These are phyloP conservation scores for Moesziomyces parantarcticus DNA, from an alignment of 1,284 basidiomycete genomes.

Conservation along the genomic window DNA sequence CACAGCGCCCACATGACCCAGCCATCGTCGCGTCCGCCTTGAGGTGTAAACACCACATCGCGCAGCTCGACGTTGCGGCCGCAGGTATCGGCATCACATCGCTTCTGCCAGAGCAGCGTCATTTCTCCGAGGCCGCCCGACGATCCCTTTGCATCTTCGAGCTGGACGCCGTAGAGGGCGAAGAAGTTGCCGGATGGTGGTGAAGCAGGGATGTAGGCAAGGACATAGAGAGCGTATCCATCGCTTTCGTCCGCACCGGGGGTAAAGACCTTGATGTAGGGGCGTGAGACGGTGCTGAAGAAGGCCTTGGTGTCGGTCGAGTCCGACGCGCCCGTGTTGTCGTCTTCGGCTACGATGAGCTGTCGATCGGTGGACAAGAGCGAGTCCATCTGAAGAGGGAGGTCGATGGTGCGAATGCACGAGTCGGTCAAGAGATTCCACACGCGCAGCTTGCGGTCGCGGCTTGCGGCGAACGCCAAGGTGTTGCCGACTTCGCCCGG, in stretches of 20 bases:
- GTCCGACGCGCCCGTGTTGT: constrained; percentile 1
- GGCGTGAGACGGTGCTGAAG: constrained; percentile 40
- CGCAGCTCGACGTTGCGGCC: constrained; percentile 59
- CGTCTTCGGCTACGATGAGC: constrained; percentile 32
- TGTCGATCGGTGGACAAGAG: constrained; percentile 23
- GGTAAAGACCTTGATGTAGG: constrained; percentile 47
- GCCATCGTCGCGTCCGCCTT: constrained; percentile 25
- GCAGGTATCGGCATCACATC: constrained; percentile 52
- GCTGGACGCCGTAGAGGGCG: constrained; percentile 59
- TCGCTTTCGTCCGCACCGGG: constrained; percentile 38
- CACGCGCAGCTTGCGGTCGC: constrained; percentile 62
- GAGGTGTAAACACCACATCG: constrained; percentile 50
- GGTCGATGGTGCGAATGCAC: constrained; percentile 59
- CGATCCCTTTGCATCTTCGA: constrained; percentile 52
- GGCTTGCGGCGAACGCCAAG: constrained; percentile 56
- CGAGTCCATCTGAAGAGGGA: constrained; percentile 44
- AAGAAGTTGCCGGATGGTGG: constrained; percentile 55
- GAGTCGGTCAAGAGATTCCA: constrained; percentile 63
- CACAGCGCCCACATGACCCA: constrained; percentile 63
- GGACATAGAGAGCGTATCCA: constrained; percentile 46
- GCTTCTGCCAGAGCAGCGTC: constrained; percentile 57
- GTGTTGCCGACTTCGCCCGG: constrained; percentile 37
- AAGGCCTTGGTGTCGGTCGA: constrained; percentile 28
- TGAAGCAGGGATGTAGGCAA: constrained; percentile 60
- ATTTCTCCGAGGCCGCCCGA: constrained; percentile 59